Evolutionary conservation across 2,329 filamentous ascomycete species (phyloP), one percentile per base, ranked within the genome.

Genomic region (Monilinia laxa): DNA sequence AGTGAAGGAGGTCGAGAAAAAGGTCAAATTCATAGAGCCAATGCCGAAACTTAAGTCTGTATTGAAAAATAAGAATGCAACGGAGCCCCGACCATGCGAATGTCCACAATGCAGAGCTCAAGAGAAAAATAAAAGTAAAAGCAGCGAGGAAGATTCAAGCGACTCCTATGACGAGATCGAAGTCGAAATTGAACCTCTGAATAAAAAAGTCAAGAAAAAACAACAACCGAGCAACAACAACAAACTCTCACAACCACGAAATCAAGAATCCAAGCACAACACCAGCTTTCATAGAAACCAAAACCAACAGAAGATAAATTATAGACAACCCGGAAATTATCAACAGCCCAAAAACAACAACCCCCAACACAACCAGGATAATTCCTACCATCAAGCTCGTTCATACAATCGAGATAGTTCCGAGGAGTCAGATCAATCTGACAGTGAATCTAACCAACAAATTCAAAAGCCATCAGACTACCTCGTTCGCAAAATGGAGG

Each of bases 71-170:
- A 47, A 40, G 16, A 25, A 3, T 3, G 23, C 18, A 59, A 9
- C 23, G 10, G n/a, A 5, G 10, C 20, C 53, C 28, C 62, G n/a
- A 49, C 53, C 40, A 59, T 58, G 42, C 23, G 58, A 60, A 25
- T 60, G 58, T 18, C 16, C 45, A 20, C 28, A 51, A 23, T 60
- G 58, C 31, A 51, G 31, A 51, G 58, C 31, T 49, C 28, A 28
- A 28, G 45, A 38, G 45, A 51, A 60, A 60, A 9, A 16, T 4
- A 58, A 59, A 16, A 12, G 40, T 51, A 65, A 65, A 65, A 65
- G 53, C 53, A 65, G 62, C 53, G 35, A 23, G 20, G 62, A 40
- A n/a, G 42, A 65, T 52, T 52, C 62, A 42, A 65, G 53, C 42
- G 62, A 65, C 12, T 56, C 54, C 54, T 12, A 45, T 28, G 62